A percentile compares a stretch with the other conserved stretches of the same genome.
These are phyloP conservation scores for Zopfia rhizophila DNA, from an alignment of 2,329 filamentous ascomycete genomes.

Conservation along the genomic window DNA sequence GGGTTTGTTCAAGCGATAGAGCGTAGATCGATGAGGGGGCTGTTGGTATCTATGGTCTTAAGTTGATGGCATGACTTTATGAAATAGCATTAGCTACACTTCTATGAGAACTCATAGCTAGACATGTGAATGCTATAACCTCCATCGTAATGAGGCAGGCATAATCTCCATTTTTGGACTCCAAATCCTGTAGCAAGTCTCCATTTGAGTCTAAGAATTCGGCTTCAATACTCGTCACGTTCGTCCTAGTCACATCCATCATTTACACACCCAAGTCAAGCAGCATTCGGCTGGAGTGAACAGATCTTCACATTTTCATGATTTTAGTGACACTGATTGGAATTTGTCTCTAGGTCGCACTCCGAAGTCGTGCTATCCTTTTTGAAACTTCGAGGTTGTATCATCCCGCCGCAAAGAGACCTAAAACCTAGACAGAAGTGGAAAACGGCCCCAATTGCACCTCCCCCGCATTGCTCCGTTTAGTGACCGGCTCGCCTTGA, in stretches of 20 bases:
- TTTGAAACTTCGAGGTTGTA: conserved; percentile 42
- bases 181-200: not conserved
- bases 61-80: not conserved
- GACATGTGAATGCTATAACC: not conserved
- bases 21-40: not conserved
- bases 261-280: not conserved
- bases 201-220: not conserved
- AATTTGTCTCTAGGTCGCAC: conserved; percentile 43
- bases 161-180: not conserved
- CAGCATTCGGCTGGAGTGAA: conserved; percentile 1
- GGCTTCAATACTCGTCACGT: too few species aligned
- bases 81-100: not conserved
- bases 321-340: conserved; percentile 43
- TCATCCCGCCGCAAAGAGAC: conserved; percentile 47
- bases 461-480: conserved; percentile 47
- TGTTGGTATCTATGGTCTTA: not conserved
- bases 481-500: conserved; percentile 82
- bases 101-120: not conserved
- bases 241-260: too few species aligned
- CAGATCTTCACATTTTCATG: conserved; percentile 24
- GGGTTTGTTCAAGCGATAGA: conserved; percentile 43
- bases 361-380: conserved; percentile 45
- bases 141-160: not conserved
- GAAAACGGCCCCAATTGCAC: conserved; percentile 43
- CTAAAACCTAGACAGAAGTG: conserved; percentile 49